A percentile compares a stretch with the other conserved stretches of the same genome.
Evolutionary conservation across 805 yeast species (phyloP).

Genomic region (Groenewaldozyma salmanticensis): DNA sequence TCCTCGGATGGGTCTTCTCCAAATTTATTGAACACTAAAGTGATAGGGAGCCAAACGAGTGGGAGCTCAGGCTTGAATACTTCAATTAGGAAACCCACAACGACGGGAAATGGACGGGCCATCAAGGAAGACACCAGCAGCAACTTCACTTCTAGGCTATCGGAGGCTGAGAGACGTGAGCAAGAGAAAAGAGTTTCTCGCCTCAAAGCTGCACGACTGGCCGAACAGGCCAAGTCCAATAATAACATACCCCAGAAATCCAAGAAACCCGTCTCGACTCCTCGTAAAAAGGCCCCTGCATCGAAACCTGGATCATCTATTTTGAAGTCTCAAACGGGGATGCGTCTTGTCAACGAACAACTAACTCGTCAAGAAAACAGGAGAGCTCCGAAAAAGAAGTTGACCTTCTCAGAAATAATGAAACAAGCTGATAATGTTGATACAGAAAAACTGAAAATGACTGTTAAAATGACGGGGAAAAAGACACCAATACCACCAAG

Average conservation of each 20-base stretch:
- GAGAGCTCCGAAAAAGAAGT: constrained; percentile 24
- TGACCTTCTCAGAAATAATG: constrained; percentile 60
- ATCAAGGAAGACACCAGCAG: constrained; percentile 1
- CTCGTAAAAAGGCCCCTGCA: not conserved
- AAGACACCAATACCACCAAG: constrained; percentile 31
- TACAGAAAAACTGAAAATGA: constrained; percentile 35
- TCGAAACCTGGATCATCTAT: not conserved
- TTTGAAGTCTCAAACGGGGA: not conserved
- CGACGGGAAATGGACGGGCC: not conserved
- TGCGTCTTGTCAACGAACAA: not conserved
- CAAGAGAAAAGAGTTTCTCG: constrained; percentile 20
- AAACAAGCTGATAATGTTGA: constrained; percentile 56
- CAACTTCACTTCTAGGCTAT: constrained; percentile 6
- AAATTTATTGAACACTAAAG: too few species aligned
- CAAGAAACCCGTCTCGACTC: not conserved
- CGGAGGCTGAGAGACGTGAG: constrained; percentile 15
- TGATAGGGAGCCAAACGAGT: too few species aligned
- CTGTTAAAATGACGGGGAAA: constrained; percentile 26
- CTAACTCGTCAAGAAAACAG: not conserved
- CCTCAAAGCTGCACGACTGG: constrained; percentile 21
- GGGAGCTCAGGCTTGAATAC: too few species aligned
- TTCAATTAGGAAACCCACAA: too few species aligned
- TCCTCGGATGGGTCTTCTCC: too few species aligned
- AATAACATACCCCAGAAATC: constrained; percentile 3
- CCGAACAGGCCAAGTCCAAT: constrained; percentile 22